A percentile compares a stretch with the other conserved stretches of the same genome.
Evolutionary conservation across 352 stramenopile genomes (phyloP).

Genomic region (Pythium aristosporum): DNA sequence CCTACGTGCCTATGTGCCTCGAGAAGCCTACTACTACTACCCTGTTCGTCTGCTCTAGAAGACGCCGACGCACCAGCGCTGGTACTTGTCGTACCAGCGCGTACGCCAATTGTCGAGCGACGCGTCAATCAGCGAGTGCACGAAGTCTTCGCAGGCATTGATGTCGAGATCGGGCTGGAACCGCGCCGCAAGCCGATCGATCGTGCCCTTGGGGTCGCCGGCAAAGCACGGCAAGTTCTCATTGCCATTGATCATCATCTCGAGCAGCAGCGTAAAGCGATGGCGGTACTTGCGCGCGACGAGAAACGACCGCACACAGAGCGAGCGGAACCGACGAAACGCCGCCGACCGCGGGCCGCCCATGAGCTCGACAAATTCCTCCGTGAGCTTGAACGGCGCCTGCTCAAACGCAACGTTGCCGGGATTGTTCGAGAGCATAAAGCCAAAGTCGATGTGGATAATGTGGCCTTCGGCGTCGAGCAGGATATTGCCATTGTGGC

Average conservation of each 20-base stretch:
- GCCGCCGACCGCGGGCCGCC: slow-evolving; percentile 90
- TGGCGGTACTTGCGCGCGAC: slow-evolving; percentile 94
- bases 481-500: slow-evolving; percentile 98
- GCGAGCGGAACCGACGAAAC: slow-evolving; percentile 94
- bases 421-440: slow-evolving; percentile 93
- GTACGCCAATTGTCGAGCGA: slow-evolving; percentile 97
- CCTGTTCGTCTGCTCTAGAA: slow-evolving; percentile 39
- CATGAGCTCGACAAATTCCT: slow-evolving; percentile 97
- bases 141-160: slow-evolving; percentile 93
- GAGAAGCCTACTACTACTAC: too few relatives aligned
- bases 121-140: slow-evolving; percentile 94
- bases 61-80: slow-evolving; percentile 91
- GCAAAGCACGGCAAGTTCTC: slow-evolving; percentile 96
- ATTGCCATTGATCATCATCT: slow-evolving; percentile 97
- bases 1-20: not conserved
- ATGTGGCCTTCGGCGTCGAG: slow-evolving; percentile 95
- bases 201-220: slow-evolving; percentile 88
- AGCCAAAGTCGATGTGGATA: slow-evolving; percentile 97
- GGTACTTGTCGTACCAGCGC: slow-evolving; percentile 96
- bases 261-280: slow-evolving; percentile 93
- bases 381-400: slow-evolving; percentile 97
- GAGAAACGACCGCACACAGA: slow-evolving; percentile 96
- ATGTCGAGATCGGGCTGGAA: slow-evolving; percentile 95
- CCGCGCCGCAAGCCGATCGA: slow-evolving; percentile 87
- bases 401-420: slow-evolving; percentile 96